Evolutionary conservation across 2,329 filamentous ascomycete genomes (phyloP).

Genomic region (Ceratocystis variospora): DNA sequence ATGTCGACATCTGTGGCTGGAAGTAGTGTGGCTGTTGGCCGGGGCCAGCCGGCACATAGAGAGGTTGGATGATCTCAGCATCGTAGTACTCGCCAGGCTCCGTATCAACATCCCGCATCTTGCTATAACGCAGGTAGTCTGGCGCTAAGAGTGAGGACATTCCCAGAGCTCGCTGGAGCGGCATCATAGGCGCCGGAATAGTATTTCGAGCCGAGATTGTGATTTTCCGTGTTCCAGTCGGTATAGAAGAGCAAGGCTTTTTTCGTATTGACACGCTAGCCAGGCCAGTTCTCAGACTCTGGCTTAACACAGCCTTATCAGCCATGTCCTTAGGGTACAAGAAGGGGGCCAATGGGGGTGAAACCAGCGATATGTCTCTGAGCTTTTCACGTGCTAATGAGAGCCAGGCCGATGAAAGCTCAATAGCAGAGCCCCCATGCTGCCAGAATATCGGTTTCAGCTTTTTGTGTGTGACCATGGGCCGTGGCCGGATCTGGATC

Average conservation of each 20-base stretch:
- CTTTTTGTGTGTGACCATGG: slow-evolving; percentile 6
- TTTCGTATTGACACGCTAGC: background rate
- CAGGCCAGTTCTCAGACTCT: background rate
- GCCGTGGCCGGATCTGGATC: background rate
- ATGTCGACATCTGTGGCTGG: background rate
- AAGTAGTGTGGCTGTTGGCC: slow-evolving; percentile 16
- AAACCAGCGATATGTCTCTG: background rate
- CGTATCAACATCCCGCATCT: background rate
- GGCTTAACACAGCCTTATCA: background rate
- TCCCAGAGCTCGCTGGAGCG: background rate
- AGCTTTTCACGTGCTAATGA: slow-evolving; percentile 9
- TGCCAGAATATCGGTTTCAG: slow-evolving; percentile 18
- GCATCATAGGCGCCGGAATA: background rate
- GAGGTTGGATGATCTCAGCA: background rate
- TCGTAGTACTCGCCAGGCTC: slow-evolving; percentile 13
- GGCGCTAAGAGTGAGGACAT: slow-evolving; percentile 10
- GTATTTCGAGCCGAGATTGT: slow-evolving; percentile 11
- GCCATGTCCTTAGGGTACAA: slow-evolving; percentile 7
- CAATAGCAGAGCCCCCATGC: slow-evolving; percentile 17
- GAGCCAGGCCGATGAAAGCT: slow-evolving; percentile 17
- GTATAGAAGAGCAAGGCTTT: background rate
- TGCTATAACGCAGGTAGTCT: slow-evolving; percentile 11
- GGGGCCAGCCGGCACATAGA: slow-evolving; percentile 11
- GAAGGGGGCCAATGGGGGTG: background rate
- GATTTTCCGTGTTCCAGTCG: background rate